phyloP scores from a whole-genome alignment of 164 flowering plant genomes.

The Akebia trifoliata region DNA sequence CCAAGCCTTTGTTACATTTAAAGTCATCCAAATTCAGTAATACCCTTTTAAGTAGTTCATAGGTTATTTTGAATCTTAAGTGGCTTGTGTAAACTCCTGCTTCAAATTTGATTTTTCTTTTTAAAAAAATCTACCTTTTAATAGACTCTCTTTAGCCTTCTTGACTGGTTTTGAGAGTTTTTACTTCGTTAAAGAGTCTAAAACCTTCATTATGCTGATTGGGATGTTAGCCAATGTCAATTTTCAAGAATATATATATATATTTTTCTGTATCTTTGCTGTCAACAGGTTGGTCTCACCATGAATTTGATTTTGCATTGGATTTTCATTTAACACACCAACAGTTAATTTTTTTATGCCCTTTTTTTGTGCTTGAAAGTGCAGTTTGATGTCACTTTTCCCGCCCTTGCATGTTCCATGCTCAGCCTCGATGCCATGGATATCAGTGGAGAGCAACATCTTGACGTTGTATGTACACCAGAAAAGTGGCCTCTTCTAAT shows the following conservation, averaged over 20 bases:
- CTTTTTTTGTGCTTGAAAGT: conserved; percentile 17
- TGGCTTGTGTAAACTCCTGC: too few relatives aligned
- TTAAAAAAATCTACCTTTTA: background rate
- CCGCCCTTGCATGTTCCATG: conserved; percentile 72
- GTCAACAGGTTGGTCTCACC: too few relatives aligned
- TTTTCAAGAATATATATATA: too few relatives aligned
- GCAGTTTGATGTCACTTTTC: conserved; percentile 90
- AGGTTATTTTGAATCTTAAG: too few relatives aligned
- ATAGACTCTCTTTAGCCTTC: background rate
- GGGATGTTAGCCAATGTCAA: background rate
- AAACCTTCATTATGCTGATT: background rate
- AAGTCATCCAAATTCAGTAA: background rate
- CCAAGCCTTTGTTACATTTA: background rate
- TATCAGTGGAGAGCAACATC: conserved; percentile 81
- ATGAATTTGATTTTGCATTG: too few relatives aligned
- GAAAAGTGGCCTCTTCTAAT: background rate
- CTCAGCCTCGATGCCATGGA: conserved; percentile 85
- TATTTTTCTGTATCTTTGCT: too few relatives aligned
- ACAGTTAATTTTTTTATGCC: conserved; percentile 5
- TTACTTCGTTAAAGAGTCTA: background rate
- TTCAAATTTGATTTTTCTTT: too few relatives aligned
- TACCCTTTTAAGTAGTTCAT: background rate
- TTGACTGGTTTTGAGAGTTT: background rate
- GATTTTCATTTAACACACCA: too few relatives aligned
- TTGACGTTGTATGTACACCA: conserved; percentile 66